Conservation (phyloP, 1,284 basidiomycete species). For the Rhodotorula glutinis region DNA sequence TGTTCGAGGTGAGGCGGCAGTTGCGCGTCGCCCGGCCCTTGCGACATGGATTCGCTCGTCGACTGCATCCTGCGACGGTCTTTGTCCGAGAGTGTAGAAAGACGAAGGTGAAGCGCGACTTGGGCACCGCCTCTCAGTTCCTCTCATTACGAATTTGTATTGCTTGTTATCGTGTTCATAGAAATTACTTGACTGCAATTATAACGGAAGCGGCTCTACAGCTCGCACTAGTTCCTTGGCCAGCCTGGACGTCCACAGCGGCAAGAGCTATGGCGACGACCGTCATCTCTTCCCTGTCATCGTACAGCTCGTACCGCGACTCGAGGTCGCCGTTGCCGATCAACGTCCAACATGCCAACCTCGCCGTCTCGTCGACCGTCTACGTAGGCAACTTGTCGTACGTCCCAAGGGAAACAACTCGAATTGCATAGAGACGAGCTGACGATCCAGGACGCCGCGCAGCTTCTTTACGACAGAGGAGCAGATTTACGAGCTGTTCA, state of each 20-base stretch:
- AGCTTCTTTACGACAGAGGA: constrained; percentile 76
- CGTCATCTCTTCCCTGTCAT: constrained; percentile 34
- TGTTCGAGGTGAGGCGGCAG: constrained; percentile 6
- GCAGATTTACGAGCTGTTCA: constrained; percentile 98
- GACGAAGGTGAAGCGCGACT: no score
- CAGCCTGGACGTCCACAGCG: no score
- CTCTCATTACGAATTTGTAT: no score
- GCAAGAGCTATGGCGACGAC: constrained; percentile 27
- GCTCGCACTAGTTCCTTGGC: no score
- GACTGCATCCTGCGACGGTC: neutral
- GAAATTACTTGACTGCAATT: no score
- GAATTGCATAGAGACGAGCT: neutral
- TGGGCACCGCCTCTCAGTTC: no score
- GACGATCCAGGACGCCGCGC: constrained; percentile 45
- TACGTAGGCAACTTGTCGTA: constrained; percentile 90
- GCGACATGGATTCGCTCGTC: neutral
- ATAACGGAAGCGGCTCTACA: no score
- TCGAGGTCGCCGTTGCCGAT: constrained; percentile 46
- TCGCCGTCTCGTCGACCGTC: constrained; percentile 55
- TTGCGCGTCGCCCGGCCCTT: neutral
- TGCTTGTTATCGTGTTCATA: no score
- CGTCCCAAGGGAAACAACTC: constrained; percentile 26
- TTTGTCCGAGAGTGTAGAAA: no score
- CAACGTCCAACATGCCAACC: constrained; percentile 52
- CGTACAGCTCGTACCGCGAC: constrained; percentile 48